Evolutionary conservation across 176 grass and related monocot genomes (phyloP).

Genomic region (Eragrostis curvula): DNA sequence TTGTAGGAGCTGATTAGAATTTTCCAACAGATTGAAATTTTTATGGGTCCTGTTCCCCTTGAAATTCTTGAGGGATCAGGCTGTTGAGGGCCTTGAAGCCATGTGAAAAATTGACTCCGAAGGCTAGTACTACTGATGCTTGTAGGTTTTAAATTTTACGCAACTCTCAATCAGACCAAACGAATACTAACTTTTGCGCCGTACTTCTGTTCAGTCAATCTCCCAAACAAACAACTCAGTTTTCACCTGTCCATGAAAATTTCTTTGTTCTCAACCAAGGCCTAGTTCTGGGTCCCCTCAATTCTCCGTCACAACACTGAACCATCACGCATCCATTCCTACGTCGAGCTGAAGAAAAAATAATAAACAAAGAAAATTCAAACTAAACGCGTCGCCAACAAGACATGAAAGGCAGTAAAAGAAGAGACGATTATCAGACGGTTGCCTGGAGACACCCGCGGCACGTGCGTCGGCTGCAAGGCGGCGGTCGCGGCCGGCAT

Average conservation of each 20-base stretch:
- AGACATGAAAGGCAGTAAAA: not conserved
- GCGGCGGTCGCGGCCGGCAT: slow-evolving; percentile 4
- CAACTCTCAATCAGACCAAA: not conserved
- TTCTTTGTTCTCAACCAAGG: not conserved
- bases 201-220: not conserved
- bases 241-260: slow-evolving; percentile 33
- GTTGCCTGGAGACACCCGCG: slow-evolving; percentile 37
- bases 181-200: too few relatives aligned
- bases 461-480: not conserved
- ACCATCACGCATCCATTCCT: not conserved
- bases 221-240: not conserved
- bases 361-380: not conserved
- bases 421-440: not conserved
- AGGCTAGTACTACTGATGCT: too few relatives aligned
- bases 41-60: too few relatives aligned
- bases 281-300: not conserved
- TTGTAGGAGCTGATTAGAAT: too few relatives aligned
- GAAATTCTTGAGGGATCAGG: too few relatives aligned
- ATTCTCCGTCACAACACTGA: slow-evolving; percentile 32
- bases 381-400: not conserved
- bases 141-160: too few relatives aligned
- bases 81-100: too few relatives aligned
- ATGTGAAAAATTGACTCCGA: too few relatives aligned
- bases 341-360: not conserved
- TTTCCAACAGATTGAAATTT: too few relatives aligned